Percentiles rank a stretch among this genome's conserved stretches.
Evolutionary conservation across 495 filamentous ascomycete species (phyloP).

Genomic region (Letharia lupina): DNA sequence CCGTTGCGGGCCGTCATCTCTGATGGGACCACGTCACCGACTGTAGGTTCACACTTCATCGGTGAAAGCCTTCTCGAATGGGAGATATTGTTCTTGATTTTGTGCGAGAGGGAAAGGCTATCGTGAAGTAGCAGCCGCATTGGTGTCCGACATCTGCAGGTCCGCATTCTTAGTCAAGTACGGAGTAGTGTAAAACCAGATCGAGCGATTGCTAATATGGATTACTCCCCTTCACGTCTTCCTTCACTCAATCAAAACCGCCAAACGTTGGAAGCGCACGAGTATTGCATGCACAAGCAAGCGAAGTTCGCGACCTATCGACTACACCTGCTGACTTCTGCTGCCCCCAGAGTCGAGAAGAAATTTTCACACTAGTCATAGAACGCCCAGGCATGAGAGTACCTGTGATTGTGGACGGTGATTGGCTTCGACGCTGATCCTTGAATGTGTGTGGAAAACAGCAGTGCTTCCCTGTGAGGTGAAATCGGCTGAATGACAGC

Average conservation of each 20-base stretch:
- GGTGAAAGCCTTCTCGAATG: not conserved
- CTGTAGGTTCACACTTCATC: not conserved
- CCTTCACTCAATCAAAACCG: constrained; percentile 1
- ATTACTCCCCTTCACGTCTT: constrained; percentile 4
- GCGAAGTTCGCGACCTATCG: constrained; percentile 14
- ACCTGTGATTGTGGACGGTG: not conserved
- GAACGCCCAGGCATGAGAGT: not conserved
- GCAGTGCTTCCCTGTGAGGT: not conserved
- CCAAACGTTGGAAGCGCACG: constrained; percentile 14
- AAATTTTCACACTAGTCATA: constrained; percentile 7
- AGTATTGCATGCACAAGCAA: constrained; percentile 10
- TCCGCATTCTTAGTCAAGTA: not conserved
- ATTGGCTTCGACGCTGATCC: constrained; percentile 6
- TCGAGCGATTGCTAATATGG: constrained; percentile 3
- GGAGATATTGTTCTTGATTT: not conserved
- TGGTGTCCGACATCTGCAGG: constrained; percentile 2
- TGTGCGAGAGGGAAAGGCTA: not conserved
- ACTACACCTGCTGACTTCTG: constrained; percentile 1
- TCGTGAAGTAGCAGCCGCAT: not conserved
- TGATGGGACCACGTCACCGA: not conserved
- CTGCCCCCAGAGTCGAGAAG: not conserved
- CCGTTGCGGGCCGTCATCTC: not conserved
- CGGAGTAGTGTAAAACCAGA: not conserved
- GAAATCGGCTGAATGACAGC: constrained; percentile 9
- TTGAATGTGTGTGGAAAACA: not conserved